Evolutionary conservation across 1,284 basidiomycete genomes (phyloP).

Genomic region (Heterobasidion annosum): DNA sequence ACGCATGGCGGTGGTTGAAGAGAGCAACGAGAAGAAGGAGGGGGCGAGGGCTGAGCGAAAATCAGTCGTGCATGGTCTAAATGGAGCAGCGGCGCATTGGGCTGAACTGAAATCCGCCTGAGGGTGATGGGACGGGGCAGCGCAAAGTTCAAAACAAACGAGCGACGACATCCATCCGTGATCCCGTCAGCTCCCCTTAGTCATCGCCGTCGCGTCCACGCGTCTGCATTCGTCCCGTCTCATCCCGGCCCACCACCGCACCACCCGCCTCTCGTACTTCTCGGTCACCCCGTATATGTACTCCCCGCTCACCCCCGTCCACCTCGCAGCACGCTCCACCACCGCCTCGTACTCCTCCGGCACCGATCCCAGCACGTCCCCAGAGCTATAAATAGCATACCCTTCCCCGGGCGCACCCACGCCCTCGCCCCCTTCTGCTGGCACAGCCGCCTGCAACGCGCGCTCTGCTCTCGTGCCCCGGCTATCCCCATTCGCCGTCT

Average conservation of each 20-base stretch:
- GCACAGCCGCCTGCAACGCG: slow-evolving; percentile 9
- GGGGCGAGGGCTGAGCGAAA: slow-evolving; percentile 8
- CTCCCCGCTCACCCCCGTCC: slow-evolving; percentile 42
- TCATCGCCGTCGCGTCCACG: slow-evolving; percentile 11
- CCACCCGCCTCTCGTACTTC: slow-evolving; percentile 49
- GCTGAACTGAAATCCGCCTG: slow-evolving; percentile 7
- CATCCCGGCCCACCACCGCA: slow-evolving; percentile 34
- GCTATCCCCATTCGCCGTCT: neutral
- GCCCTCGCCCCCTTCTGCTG: slow-evolving; percentile 7
- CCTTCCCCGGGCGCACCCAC: slow-evolving; percentile 38
- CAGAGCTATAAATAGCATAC: slow-evolving; percentile 50
- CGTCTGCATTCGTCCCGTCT: slow-evolving; percentile 11
- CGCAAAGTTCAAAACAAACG: neutral
- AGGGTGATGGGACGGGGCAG: slow-evolving; percentile 4
- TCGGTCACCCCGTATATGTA: slow-evolving; percentile 45
- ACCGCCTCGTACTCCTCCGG: slow-evolving; percentile 39
- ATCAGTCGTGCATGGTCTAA: slow-evolving; percentile 9
- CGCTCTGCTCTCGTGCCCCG: neutral
- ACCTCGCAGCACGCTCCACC: slow-evolving; percentile 35
- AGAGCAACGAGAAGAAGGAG: slow-evolving; percentile 9
- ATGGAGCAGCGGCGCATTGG: slow-evolving; percentile 4
- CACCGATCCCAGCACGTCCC: slow-evolving; percentile 50
- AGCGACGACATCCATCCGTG: neutral
- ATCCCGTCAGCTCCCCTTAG: slow-evolving; percentile 5
- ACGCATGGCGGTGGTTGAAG: slow-evolving; percentile 30